A percentile compares a stretch with the other conserved stretches of the same genome.
Conservation (phyloP, 2,329 filamentous ascomycete species). For the Fusarium decemcellulare region DNA sequence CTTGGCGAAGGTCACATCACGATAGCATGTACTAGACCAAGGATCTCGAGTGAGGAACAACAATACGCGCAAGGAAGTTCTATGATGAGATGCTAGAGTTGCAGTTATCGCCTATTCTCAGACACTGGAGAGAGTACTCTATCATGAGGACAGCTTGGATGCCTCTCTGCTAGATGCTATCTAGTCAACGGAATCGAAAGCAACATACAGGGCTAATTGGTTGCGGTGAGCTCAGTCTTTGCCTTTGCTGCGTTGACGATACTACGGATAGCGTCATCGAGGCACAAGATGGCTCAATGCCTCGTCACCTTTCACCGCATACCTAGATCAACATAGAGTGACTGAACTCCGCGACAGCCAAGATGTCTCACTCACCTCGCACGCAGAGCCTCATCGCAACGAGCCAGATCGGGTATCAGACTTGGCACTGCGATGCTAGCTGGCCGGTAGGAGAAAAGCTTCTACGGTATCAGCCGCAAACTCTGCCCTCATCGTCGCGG, state of each 20-base stretch:
- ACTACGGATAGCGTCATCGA: background rate
- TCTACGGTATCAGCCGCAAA: slow-evolving; percentile 1
- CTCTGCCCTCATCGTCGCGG: slow-evolving; percentile 5
- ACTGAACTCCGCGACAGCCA: background rate
- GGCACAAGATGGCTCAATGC: background rate
- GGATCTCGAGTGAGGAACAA: too few species aligned
- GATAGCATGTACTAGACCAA: background rate
- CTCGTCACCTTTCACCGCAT: background rate
- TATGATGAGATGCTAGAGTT: too few species aligned
- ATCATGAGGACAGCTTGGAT: too few species aligned
- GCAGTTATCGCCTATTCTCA: too few species aligned
- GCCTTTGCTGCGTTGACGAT: background rate
- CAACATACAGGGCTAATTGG: too few species aligned
- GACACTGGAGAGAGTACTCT: too few species aligned
- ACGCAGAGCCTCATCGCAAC: background rate
- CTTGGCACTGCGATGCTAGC: background rate
- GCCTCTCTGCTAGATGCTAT: too few species aligned
- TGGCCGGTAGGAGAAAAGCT: background rate
- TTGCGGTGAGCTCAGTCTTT: too few species aligned
- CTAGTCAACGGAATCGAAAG: too few species aligned
- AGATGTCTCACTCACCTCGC: background rate
- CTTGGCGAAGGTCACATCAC: background rate
- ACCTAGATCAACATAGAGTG: too few species aligned
- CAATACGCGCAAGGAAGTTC: too few species aligned
- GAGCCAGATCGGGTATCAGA: slow-evolving; percentile 1